phyloP scores from a whole-genome alignment of 2,329 filamentous ascomycete species.

The Lasiodiplodia sp. region DNA sequence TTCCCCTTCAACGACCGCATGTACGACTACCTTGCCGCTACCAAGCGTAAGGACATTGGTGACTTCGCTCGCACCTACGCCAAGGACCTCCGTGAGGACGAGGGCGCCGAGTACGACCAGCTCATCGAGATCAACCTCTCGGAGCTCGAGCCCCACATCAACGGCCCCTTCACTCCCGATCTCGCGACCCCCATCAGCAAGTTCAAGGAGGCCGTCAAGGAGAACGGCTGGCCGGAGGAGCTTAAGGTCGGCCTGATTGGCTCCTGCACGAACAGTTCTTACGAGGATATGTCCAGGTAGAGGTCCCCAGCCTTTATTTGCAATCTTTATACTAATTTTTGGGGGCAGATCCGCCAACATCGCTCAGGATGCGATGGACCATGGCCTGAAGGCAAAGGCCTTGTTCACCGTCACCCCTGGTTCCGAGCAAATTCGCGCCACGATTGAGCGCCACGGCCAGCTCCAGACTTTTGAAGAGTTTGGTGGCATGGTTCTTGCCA shows the following conservation, averaged over 20 bases:
- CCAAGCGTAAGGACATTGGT: conserved; percentile 88
- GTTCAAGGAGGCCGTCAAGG: conserved; percentile 92
- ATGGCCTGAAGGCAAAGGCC: conserved; percentile 92
- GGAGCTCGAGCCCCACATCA: conserved; percentile 96
- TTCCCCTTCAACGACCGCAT: conserved; percentile 99
- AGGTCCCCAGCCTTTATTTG: conserved; percentile 55
- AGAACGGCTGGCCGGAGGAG: conserved; percentile 95
- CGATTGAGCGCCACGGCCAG: conserved; percentile 88
- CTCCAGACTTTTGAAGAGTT: conserved; percentile 96
- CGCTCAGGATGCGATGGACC: conserved; percentile 86
- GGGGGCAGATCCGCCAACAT: conserved; percentile 82
- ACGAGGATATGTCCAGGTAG: conserved; percentile 80
- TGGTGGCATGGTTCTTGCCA: conserved; percentile 91
- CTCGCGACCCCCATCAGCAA: conserved; percentile 97
- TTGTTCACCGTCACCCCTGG: conserved; percentile 95
- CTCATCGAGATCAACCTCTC: conserved; percentile 95
- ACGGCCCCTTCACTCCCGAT: conserved; percentile 98
- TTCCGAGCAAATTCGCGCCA: conserved; percentile 95
- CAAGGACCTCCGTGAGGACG: conserved; percentile 83
- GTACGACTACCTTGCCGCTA: conserved; percentile 93
- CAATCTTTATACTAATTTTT: background rate
- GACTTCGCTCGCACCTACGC: conserved; percentile 88
- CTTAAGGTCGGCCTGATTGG: conserved; percentile 97
- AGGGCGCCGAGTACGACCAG: conserved; percentile 94
- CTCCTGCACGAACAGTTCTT: conserved; percentile 90